phyloP scores from a whole-genome alignment of 1,284 basidiomycete species.

The Boletellus deceptivus region DNA sequence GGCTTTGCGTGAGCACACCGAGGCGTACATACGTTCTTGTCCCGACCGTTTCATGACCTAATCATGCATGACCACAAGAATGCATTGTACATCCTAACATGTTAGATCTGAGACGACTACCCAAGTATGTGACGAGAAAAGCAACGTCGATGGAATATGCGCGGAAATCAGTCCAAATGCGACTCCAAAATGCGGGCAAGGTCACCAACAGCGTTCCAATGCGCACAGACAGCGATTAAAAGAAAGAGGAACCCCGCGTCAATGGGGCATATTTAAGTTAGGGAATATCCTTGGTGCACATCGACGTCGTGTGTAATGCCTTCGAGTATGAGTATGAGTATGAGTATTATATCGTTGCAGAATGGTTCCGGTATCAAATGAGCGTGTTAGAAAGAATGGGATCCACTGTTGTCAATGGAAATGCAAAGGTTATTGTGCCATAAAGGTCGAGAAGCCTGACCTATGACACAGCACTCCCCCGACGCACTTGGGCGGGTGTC shows the following conservation, averaged over 20 bases:
- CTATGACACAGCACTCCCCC: slow-evolving; percentile 26
- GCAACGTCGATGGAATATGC: neutral
- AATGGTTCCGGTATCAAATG: slow-evolving; percentile 33
- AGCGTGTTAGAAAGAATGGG: slow-evolving; percentile 24
- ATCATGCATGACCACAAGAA: slow-evolving; percentile 15
- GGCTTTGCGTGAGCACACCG: slow-evolving; percentile 32
- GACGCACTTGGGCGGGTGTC: slow-evolving; percentile 15
- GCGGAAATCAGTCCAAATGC: slow-evolving; percentile 16
- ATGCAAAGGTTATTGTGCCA: slow-evolving; percentile 7
- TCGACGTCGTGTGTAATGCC: slow-evolving; percentile 13
- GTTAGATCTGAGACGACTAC: slow-evolving; percentile 19
- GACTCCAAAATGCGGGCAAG: slow-evolving; percentile 12
- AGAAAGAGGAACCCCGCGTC: slow-evolving; percentile 6
- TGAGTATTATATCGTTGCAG: slow-evolving; percentile 12
- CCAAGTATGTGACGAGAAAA: slow-evolving; percentile 10
- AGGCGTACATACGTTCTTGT: too few relatives aligned
- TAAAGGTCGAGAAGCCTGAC: neutral
- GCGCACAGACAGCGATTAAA: slow-evolving; percentile 19
- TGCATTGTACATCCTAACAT: slow-evolving; percentile 27
- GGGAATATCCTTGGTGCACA: slow-evolving; percentile 25
- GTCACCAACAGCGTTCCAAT: slow-evolving; percentile 10
- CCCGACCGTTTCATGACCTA: neutral
- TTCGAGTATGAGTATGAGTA: slow-evolving; percentile 14
- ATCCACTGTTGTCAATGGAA: slow-evolving; percentile 8
- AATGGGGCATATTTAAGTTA: slow-evolving; percentile 18